Conservation (phyloP, 2,329 filamentous ascomycete genomes). For the Colletotrichum filicis region DNA sequence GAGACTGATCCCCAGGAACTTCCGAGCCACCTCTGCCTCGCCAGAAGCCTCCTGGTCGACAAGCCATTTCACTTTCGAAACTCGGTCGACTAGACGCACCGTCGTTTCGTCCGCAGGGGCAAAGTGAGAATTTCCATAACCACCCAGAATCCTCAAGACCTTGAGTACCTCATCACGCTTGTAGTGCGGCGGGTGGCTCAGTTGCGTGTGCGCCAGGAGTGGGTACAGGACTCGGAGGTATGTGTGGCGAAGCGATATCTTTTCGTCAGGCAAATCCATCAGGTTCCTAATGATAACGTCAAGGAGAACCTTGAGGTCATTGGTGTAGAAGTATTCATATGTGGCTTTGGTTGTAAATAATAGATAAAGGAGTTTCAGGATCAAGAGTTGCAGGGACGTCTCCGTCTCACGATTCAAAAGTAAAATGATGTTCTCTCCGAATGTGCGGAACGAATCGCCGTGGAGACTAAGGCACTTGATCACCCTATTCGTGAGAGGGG, state of each 20-base stretch:
- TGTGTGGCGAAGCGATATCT: conserved; percentile 82
- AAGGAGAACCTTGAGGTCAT: conserved; percentile 91
- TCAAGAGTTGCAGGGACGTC: conserved; percentile 93
- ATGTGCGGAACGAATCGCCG: conserved; percentile 87
- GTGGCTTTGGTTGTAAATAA: conserved; percentile 93
- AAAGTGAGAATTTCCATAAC: conserved; percentile 77
- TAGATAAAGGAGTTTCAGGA: conserved; percentile 93
- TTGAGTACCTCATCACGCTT: conserved; percentile 87
- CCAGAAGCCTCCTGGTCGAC: conserved; percentile 51
- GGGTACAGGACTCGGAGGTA: conserved; percentile 95
- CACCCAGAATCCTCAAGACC: conserved; percentile 78
- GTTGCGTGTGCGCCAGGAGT: conserved; percentile 89
- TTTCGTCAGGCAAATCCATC: conserved; percentile 92
- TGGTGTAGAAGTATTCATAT: conserved; percentile 98
- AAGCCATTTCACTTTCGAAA: conserved; percentile 78
- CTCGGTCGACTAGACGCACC: conserved; percentile 79
- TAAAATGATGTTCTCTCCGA: conserved; percentile 97
- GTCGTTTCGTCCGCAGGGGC: conserved; percentile 85
- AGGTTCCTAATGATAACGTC: conserved; percentile 97
- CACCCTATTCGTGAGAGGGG: conserved; percentile 86
- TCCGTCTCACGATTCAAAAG: conserved; percentile 95
- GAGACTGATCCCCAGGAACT: conserved; percentile 77
- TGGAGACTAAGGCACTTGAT: conserved; percentile 89
- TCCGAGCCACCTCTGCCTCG: conserved; percentile 63
- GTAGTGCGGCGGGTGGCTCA: conserved; percentile 88